Base-by-base conservation (phyloP, 164 flowering plant species). In the Magnolia sinica region DNA sequence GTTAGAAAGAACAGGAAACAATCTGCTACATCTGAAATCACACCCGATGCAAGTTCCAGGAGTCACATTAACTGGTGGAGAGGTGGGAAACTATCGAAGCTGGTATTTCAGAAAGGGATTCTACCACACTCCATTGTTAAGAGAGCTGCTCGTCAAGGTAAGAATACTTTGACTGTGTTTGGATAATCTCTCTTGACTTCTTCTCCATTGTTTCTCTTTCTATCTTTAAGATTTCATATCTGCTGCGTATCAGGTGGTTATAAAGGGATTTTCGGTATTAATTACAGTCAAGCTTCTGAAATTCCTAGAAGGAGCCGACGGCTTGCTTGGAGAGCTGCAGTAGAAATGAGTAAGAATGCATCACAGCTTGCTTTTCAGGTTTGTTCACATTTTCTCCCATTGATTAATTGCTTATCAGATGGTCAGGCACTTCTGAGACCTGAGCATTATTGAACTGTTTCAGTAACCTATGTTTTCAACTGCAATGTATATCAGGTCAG, bases 351-450 rank as follows among this genome's bases (percentile, higher is more conserved):
- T 78, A 91, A 83, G 77, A 95, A 86, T 81, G 82, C 83, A 52
- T 85, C 97, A 50, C 97, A 92, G 82, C 94, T 96, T 75, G 98
- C 98, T 6, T 91, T 94, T 76, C 98, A 94, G 99, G 99, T 94
- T 70, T 83, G 85, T 81, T 74, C 63, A 9, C 73, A 11, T 64
- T 24, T 71, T 23, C 22, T 74, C 69, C 14, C 71, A 37, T 68
- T 16, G 49, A 68, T 29, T 19, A 24, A 29, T 68, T 68, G 50
- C 71, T 29, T 37, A 18, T 68, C 22, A 68, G 24, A 29, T 68
- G 71, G 50, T 11, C 29, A 16, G 50, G 5, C 37, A 2, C 31
- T 68, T 68, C 71, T 68, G 14, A 31, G 23, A 68, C 22, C 19
- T 55, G 61, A 37, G 29, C 19, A 5, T 11, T 68, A 68, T 29